Evolutionary conservation across 768 basidiomycete species (phyloP).

Genomic region (Pisolithus marmoratus): DNA sequence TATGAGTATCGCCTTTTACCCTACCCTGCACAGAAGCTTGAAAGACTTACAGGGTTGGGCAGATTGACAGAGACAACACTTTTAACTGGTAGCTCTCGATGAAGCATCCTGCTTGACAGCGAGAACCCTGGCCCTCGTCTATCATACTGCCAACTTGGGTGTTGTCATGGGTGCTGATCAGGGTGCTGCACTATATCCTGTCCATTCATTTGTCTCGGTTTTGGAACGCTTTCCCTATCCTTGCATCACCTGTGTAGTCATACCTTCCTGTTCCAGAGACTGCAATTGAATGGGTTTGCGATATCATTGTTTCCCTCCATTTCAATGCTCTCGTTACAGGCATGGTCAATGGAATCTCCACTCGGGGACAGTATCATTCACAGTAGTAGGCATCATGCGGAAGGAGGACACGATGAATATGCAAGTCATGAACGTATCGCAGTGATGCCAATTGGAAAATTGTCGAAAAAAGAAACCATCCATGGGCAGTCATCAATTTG

Average conservation of each 20-base stretch:
- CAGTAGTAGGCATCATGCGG: too few species aligned
- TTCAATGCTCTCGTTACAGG: conserved; percentile 70
- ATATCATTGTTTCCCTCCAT: conserved; percentile 51
- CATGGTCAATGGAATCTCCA: conserved; percentile 67
- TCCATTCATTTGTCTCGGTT: conserved; percentile 61
- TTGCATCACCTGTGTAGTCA: conserved; percentile 39
- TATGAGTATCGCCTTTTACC: too few species aligned
- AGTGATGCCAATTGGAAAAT: too few species aligned
- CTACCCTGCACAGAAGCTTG: too few species aligned
- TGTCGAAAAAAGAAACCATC: too few species aligned
- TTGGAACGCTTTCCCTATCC: conserved; percentile 67
- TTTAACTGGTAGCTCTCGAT: too few species aligned
- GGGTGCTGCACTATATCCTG: conserved; percentile 38
- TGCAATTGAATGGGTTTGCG: conserved; percentile 49
- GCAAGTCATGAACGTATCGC: too few species aligned
- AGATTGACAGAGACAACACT: too few species aligned
- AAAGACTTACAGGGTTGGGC: too few species aligned
- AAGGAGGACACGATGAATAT: too few species aligned
- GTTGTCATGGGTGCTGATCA: conserved; percentile 44
- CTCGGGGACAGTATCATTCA: too few species aligned
- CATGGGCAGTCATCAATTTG: too few species aligned
- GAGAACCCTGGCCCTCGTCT: conserved; percentile 27
- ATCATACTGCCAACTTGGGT: conserved; percentile 36
- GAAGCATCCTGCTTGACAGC: conserved; percentile 11
- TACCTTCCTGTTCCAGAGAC: conserved; percentile 53